Conservation (phyloP, 2,329 filamentous ascomycete species). For the Fusarium udum region DNA sequence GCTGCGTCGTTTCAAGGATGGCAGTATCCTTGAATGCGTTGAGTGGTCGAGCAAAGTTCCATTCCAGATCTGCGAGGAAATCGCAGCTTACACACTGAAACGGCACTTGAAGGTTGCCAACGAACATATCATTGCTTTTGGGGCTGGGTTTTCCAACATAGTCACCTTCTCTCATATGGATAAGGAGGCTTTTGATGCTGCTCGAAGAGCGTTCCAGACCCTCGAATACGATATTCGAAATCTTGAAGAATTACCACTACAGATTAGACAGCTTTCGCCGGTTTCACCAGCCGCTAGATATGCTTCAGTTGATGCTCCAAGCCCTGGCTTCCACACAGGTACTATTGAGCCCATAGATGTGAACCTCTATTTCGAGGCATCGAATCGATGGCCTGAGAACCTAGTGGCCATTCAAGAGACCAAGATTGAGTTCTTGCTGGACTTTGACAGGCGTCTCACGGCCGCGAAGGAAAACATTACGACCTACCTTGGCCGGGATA, state of each 20-base stretch:
- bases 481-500: constrained; percentile 83
- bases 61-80: constrained; percentile 79
- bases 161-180: constrained; percentile 59
- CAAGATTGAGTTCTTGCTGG: constrained; percentile 88
- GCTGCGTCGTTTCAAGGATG: constrained; percentile 92
- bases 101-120: constrained; percentile 72
- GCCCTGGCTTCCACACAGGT: constrained; percentile 55
- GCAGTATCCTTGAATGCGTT: constrained; percentile 90
- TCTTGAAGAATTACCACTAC: constrained; percentile 86
- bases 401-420: constrained; percentile 90
- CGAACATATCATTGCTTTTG: constrained; percentile 62
- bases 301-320: constrained; percentile 63
- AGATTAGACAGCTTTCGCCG: constrained; percentile 81
- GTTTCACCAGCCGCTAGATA: constrained; percentile 79
- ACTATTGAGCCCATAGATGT: constrained; percentile 73
- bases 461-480: constrained; percentile 67
- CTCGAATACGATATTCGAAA: constrained; percentile 81
- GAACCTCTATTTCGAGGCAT: constrained; percentile 91
- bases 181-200: constrained; percentile 70
- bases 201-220: constrained; percentile 74
- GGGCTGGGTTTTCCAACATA: constrained; percentile 60
- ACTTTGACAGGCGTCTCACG: constrained; percentile 76
- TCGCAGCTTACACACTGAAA: constrained; percentile 75
- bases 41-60: constrained; percentile 78
- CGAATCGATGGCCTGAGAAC: constrained; percentile 92